phyloP scores from a whole-genome alignment of 2,329 filamentous ascomycete genomes.

The Apiospora phragmitis region DNA sequence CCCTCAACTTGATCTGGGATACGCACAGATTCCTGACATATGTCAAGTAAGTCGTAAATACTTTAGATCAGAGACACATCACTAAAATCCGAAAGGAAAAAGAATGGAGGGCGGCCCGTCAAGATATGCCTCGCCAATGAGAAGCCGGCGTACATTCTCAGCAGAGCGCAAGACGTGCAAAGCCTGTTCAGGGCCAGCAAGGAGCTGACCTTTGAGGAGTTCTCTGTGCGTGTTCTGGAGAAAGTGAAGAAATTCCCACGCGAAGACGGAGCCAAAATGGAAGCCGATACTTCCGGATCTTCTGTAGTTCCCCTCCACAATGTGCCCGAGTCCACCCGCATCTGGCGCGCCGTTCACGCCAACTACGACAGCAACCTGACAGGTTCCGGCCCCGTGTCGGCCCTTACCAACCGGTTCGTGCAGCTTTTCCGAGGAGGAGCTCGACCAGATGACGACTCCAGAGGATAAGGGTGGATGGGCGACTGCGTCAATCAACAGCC shows the following conservation, averaged over 20 bases:
- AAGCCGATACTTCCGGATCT: not conserved
- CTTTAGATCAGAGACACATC: not conserved
- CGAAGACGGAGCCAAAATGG: not conserved
- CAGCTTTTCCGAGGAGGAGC: not conserved
- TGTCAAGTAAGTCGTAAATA: not conserved
- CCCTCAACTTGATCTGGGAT: not conserved
- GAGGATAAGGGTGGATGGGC: not conserved
- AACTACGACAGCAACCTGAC: constrained; percentile 2
- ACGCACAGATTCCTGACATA: not conserved
- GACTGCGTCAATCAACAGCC: not conserved
- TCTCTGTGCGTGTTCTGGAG: not conserved
- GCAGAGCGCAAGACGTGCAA: not conserved
- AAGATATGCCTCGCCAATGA: not conserved
- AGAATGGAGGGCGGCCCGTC: not conserved
- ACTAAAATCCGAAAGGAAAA: not conserved
- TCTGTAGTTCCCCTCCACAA: not conserved
- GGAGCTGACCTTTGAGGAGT: not conserved
- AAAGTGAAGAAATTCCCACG: not conserved
- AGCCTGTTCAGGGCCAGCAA: not conserved
- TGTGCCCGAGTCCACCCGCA: not conserved
- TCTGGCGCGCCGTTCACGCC: not conserved
- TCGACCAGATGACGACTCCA: not conserved
- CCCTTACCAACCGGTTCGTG: not conserved
- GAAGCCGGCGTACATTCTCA: not conserved
- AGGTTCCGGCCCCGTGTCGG: not conserved